Base-by-base conservation (phyloP, 352 stramenopile genomes). In the Phytophthora chlamydospora region DNA sequence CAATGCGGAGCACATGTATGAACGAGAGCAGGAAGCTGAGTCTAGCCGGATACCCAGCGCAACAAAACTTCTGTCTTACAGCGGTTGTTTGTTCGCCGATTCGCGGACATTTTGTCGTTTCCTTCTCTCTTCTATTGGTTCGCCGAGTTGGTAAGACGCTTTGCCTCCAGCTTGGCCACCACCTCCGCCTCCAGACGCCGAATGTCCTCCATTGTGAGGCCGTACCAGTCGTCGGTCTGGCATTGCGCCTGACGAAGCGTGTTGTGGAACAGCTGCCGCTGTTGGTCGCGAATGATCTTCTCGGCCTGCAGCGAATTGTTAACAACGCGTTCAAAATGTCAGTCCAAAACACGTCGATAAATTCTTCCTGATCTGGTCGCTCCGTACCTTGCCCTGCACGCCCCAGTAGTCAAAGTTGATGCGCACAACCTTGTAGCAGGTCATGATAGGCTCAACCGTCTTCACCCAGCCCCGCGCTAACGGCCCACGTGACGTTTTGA, bases 331-430 rank as follows among this genome's bases (percentile, higher is more conserved):
- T 44, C 5, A n/a, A 44, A 6, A 44, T 24, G 6, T 44, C 21
- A 24, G 21, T 24, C 21, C 21, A 41, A 35, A 27, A 51, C 13
- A 9, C 31, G 21, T 38, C 11, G 10, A 7, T 34, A 39, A 33
- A n/a, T 36, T 0, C 40, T 16, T 33, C 8, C 11, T 39, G 12
- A 2, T 4, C 10, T 48, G 12, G 19, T 55, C 13, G 13, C 12
- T 12, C 9, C 24, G 11, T 57, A 88, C 78, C 58, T 91, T 90
- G 69, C 79, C 69, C 70, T 92, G 82, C 29, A 95, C 84, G 53
- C 82, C 80, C 86, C 84, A 95, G 71, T 95, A 95, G 63, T 95
- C 84, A 60, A 95, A 95, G 71, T 93, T 93, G 66, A 95, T 80
- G 60, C 84, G 83, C 56, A 93, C 86, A 42, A 83, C 78, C 72